Conservation (phyloP, 2,329 filamentous ascomycete genomes). For the Dactylonectria estremocensis region DNA sequence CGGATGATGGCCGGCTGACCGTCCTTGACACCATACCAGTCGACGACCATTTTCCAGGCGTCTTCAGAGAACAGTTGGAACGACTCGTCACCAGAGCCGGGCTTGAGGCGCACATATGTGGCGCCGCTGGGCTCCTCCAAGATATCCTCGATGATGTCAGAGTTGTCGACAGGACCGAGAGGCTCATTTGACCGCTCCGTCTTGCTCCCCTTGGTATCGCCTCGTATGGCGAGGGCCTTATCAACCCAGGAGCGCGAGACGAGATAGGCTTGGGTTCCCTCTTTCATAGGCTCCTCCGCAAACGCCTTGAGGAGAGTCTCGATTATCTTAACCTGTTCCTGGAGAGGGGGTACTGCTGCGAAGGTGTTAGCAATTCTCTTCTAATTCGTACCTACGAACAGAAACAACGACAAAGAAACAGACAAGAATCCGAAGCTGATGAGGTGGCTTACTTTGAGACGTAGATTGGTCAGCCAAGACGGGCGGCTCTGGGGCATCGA, state of each 20-base stretch:
- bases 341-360: constrained; percentile 56
- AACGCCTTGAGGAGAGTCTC: constrained; percentile 71
- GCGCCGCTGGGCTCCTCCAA: constrained; percentile 65
- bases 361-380: constrained; percentile 33
- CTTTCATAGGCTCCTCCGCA: constrained; percentile 69
- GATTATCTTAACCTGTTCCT: constrained; percentile 81
- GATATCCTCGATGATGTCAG: constrained; percentile 80
- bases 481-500: constrained; percentile 55
- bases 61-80: constrained; percentile 84
- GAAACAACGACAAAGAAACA: too few relatives aligned
- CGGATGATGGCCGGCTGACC: constrained; percentile 82
- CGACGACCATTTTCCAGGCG: constrained; percentile 85
- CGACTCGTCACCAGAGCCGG: constrained; percentile 77
- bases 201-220: constrained; percentile 69
- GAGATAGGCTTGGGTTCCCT: constrained; percentile 83
- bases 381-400: neutral
- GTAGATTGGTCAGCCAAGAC: constrained; percentile 35
- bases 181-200: constrained; percentile 72
- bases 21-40: constrained; percentile 85
- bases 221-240: constrained; percentile 77
- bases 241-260: constrained; percentile 86
- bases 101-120: constrained; percentile 81
- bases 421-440: neutral
- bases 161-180: constrained; percentile 89
- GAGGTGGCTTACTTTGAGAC: constrained; percentile 48